Base-by-base conservation (phyloP, 2,329 filamentous ascomycete genomes). In the Fonsecaea nubica region DNA sequence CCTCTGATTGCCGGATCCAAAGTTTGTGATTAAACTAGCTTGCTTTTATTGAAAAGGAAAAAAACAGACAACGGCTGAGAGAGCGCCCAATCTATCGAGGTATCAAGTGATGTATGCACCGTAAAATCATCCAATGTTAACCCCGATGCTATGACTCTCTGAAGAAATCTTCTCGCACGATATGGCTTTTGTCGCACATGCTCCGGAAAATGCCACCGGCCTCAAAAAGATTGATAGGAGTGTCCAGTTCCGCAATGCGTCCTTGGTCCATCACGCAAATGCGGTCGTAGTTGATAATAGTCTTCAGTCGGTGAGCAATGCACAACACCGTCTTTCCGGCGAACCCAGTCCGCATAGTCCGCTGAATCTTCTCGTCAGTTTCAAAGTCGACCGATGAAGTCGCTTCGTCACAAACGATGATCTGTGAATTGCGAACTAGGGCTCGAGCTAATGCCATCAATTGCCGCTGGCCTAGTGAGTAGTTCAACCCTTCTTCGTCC, bases 241-340 rank as follows among this genome's bases (percentile, higher is more conserved):
- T 85, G 75, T 91, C 95, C 69, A 98, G 83, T 84, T 98, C 93
- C 0, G 91, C 92, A 75, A 99, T 97, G 15, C 81, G 80, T 0
- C 95, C 95, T 53, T 89, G 85, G 74, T 98, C 94, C 93, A 99
- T 96, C 72, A 99, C 95, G 74, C 93, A 94, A 76, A 99, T 97
- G 55, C 94, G 88, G 78, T 99, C 94, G 78, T 98, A 98, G 33
- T 89, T 89, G 69, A 98, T 90, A 69, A 99, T 97, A 0, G 95
- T 98, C 75, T 92, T 90, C 74, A 98, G 82, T 4, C 94, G 86
- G 79, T 98, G 94, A 5, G 94, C 94, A 76, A 98, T 97, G 79
- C 93, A 97, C 25, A 98, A 82, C 55, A 98, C 80, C 2, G 94
- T 97, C 82, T 91, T 92, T 66, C 93, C 93, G 62, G 86, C 85